phyloP scores from a whole-genome alignment of 169 alveolate genomes.

The Plasmodium sp. region DNA sequence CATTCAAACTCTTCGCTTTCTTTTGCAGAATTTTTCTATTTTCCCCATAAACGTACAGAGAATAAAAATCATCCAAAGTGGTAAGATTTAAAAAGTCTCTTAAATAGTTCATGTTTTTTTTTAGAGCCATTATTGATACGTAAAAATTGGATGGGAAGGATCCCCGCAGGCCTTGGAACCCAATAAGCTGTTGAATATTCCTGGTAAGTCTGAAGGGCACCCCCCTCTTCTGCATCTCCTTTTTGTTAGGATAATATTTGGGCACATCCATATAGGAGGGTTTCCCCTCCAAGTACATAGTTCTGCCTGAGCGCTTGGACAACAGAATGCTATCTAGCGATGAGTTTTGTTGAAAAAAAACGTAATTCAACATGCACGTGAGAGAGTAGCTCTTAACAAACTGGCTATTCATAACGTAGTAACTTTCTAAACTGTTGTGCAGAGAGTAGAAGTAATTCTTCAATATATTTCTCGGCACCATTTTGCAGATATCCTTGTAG shows the following conservation, averaged over 20 bases:
- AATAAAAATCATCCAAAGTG: slow-evolving; percentile 30
- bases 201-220: slow-evolving; percentile 56
- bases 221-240: neutral
- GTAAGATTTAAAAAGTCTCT: slow-evolving; percentile 44
- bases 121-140: slow-evolving; percentile 64
- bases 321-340: slow-evolving; percentile 37
- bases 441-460: slow-evolving; percentile 53
- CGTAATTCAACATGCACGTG: slow-evolving; percentile 64
- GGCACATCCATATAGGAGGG: slow-evolving; percentile 24
- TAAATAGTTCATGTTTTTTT: slow-evolving; percentile 12
- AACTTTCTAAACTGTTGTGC: slow-evolving; percentile 33
- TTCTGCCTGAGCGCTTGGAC: slow-evolving; percentile 49
- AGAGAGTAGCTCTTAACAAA: slow-evolving; percentile 49
- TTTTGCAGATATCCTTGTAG: slow-evolving; percentile 46
- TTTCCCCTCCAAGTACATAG: slow-evolving; percentile 38
- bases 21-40: slow-evolving; percentile 8
- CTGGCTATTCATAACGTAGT: slow-evolving; percentile 16
- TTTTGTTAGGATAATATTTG: neutral
- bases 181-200: slow-evolving; percentile 63
- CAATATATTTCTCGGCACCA: slow-evolving; percentile 54
- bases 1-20: neutral
- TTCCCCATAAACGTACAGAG: slow-evolving; percentile 22
- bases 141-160: slow-evolving; percentile 47
- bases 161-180: slow-evolving; percentile 62
- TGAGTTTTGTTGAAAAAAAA: slow-evolving; percentile 16